Evolutionary conservation across 2,329 filamentous ascomycete genomes (phyloP).

Genomic region (Fusarium sp.): DNA sequence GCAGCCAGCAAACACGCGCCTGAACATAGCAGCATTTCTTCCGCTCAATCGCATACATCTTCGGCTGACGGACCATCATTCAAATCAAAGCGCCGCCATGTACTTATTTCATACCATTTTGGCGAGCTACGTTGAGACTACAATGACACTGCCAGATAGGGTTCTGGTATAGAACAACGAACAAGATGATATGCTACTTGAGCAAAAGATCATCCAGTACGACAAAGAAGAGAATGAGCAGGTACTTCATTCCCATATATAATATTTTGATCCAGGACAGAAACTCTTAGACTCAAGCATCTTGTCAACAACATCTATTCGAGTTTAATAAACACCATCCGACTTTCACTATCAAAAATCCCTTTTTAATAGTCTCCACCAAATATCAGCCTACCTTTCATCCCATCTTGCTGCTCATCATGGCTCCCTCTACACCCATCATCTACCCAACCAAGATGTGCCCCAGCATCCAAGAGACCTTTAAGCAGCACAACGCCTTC

Average conservation of each 20-base stretch:
- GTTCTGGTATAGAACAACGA: rapidly evolving
- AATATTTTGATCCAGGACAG: background rate
- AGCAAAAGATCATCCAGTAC: background rate
- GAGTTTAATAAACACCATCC: background rate
- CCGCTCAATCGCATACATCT: too few species aligned
- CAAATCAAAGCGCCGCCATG: too few species aligned
- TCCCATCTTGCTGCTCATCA: rapidly evolving
- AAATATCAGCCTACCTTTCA: rapidly evolving
- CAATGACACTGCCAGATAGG: background rate
- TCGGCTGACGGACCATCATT: too few species aligned
- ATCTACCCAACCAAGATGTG: background rate
- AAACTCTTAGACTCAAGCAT: background rate
- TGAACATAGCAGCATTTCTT: too few species aligned
- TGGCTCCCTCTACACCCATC: background rate
- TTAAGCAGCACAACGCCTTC: background rate
- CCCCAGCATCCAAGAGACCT: background rate
- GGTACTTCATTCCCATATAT: background rate
- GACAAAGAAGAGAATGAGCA: too few species aligned
- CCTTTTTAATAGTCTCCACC: rapidly evolving
- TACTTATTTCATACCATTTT: too few species aligned
- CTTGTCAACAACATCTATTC: background rate
- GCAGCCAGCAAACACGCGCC: too few species aligned
- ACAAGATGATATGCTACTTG: too few species aligned
- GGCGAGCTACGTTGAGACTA: too few species aligned
- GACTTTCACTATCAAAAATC: background rate